Percentiles rank a stretch among this genome's conserved stretches.
phyloP scores from a whole-genome alignment of 495 filamentous ascomycete species.

The Annulohypoxylon moriforme region DNA sequence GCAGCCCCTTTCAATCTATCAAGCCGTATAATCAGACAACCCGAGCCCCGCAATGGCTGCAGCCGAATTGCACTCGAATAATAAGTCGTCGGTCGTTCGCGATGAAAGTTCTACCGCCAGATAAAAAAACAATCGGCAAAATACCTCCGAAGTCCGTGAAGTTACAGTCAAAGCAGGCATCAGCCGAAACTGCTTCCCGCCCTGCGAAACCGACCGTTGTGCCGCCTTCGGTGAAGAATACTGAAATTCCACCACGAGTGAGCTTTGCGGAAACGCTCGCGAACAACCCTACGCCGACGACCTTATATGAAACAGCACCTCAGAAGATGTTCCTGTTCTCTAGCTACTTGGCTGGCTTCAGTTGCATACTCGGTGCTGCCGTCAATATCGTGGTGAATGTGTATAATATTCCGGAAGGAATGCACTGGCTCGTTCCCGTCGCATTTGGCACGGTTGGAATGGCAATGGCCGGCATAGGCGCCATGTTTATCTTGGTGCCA shows the following conservation, averaged over 20 bases:
- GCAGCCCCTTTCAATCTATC: slow-evolving; percentile 4
- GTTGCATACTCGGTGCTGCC: slow-evolving; percentile 68
- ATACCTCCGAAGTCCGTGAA: background rate
- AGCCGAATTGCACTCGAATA: slow-evolving; percentile 36
- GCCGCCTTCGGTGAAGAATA: background rate
- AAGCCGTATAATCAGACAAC: slow-evolving; percentile 10
- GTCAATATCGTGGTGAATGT: slow-evolving; percentile 64
- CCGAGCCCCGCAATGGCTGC: slow-evolving; percentile 7
- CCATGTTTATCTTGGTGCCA: slow-evolving; percentile 59
- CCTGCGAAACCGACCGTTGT: background rate
- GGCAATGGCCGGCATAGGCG: slow-evolving; percentile 58
- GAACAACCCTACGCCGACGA: slow-evolving; percentile 53
- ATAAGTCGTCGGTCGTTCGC: slow-evolving; percentile 49
- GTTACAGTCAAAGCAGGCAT: background rate
- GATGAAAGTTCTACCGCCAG: slow-evolving; percentile 53
- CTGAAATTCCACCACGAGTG: background rate
- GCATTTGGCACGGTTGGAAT: slow-evolving; percentile 58
- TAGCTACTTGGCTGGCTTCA: slow-evolving; percentile 64
- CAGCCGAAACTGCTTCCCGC: background rate
- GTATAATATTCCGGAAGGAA: slow-evolving; percentile 55
- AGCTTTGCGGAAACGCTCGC: slow-evolving; percentile 59
- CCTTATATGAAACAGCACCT: slow-evolving; percentile 71
- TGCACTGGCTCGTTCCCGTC: slow-evolving; percentile 56
- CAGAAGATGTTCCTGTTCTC: slow-evolving; percentile 68
- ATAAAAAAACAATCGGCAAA: background rate